Conservation (phyloP, 192 early-diverging fungal genomes). For the Backusella mclennaniae region DNA sequence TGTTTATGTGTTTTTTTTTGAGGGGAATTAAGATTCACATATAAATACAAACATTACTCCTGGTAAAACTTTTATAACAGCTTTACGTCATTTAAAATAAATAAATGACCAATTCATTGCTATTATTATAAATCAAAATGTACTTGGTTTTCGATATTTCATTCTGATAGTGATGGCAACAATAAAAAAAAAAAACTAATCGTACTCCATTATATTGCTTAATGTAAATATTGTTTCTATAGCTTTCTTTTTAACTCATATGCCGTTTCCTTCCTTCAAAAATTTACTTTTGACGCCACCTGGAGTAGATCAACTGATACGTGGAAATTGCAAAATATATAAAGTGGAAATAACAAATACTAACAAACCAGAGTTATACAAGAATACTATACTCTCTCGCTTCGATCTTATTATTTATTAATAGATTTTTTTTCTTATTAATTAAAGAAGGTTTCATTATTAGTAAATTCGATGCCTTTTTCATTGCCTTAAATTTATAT, state of each 20-base stretch:
- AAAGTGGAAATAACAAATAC: not conserved
- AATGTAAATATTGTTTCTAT: not conserved
- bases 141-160: not conserved
- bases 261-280: not conserved
- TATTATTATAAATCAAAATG: not conserved
- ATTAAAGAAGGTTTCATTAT: not conserved
- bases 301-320: not conserved
- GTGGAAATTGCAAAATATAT: not conserved
- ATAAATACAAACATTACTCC: not conserved
- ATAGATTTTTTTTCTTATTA: not conserved
- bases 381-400: not conserved
- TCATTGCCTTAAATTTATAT: not conserved
- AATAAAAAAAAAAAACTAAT: not conserved
- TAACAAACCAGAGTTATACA: not conserved
- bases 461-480: not conserved
- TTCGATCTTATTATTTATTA: not conserved
- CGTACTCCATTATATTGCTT: not conserved
- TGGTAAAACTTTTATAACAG: not conserved
- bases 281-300: not conserved
- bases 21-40: not conserved
- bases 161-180: not conserved
- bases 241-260: not conserved
- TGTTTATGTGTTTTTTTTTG: not conserved
- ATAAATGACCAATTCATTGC: not conserved
- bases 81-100: not conserved